These are phyloP conservation scores for Musa itinerans DNA, from an alignment of 176 grass and related monocot genomes.

Conservation along the genomic window DNA sequence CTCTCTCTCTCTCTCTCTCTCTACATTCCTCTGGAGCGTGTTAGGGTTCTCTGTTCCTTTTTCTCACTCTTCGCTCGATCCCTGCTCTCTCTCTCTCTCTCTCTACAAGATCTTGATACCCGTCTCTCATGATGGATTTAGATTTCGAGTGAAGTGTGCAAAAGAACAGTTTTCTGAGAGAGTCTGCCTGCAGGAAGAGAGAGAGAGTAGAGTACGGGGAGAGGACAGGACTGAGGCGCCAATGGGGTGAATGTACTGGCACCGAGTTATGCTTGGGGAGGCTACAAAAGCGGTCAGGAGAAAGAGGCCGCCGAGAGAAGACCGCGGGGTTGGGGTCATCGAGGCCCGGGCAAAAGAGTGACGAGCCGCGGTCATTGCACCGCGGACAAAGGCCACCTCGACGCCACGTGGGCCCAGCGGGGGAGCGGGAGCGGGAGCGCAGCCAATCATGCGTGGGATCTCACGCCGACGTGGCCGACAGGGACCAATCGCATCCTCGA, in stretches of 20 bases:
- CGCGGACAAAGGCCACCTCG: neutral
- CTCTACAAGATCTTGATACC: neutral
- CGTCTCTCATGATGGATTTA: neutral
- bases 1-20: neutral
- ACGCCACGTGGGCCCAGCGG: neutral
- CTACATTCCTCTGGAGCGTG: neutral
- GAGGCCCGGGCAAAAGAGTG: neutral
- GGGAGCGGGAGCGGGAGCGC: neutral
- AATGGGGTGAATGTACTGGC: conserved; percentile 28
- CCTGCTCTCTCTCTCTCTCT: no score
- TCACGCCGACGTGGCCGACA: conserved; percentile 14
- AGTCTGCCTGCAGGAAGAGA: no score
- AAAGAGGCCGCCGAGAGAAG: neutral
- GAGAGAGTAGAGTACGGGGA: neutral
- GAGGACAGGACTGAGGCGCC: neutral
- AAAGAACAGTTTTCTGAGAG: no score
- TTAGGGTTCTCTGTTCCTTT: neutral
- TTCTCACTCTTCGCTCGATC: neutral
- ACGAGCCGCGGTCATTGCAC: neutral
- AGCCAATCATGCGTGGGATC: conserved; percentile 51
- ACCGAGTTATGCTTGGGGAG: neutral
- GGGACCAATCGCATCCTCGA: conserved; percentile 25
- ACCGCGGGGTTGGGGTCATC: neutral
- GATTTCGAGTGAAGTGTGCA: neutral
- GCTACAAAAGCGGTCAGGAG: conserved; percentile 4